Base-by-base conservation (phyloP, 179 eudicot species). In the Corrigiola litoralis region DNA sequence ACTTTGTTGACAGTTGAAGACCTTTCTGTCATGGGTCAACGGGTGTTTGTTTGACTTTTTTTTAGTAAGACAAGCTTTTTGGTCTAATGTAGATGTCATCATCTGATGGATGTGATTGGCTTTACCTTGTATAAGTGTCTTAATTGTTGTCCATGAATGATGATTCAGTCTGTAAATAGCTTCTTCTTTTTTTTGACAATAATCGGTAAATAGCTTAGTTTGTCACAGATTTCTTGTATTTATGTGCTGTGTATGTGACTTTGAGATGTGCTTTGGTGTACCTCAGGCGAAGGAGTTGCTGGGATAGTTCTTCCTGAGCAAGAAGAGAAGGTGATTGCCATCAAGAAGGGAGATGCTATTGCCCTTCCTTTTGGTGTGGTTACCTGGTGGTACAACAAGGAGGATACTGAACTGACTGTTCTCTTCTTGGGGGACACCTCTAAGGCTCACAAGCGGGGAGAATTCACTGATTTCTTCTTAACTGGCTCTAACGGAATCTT, bases 361-460 rank as follows among this genome's bases (percentile, higher is more conserved):
- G 91, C 95, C 10, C 80, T 89, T 33, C 96, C 96, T 34, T 87
- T 87, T 14, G 96, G 96, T 12, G 87, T 81, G 2, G 81, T 80
- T 2, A 81, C 89, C 23, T 89, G 95, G 96, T 89, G 89, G 89
- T 80, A 78, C 79, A 89, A 89, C 81, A 83, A 87, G 48, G 82
- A 81, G 27, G 89, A 83, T 69, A 75, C 87, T 0, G 96, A 89
- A n/a, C 82, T 89, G 0, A 75, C 65, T 8, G 69, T 89, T 52
- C 90, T 89, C 49, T 89, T 89, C 85, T 67, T 89, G 68, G 96
- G 96, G 4, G 95, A 87, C 42, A 89, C 95, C 77, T 72, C 83
- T 12, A 87, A 79, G 68, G 95, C 81, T 59, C 91, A 89, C 82
- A 80, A 81, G 54, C 45, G 83, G 2, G 96, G 96, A 34, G 66